A percentile compares a stretch with the other conserved stretches of the same genome.
phyloP scores from a whole-genome alignment of 164 flowering plant species.

The Saururus chinensis region DNA sequence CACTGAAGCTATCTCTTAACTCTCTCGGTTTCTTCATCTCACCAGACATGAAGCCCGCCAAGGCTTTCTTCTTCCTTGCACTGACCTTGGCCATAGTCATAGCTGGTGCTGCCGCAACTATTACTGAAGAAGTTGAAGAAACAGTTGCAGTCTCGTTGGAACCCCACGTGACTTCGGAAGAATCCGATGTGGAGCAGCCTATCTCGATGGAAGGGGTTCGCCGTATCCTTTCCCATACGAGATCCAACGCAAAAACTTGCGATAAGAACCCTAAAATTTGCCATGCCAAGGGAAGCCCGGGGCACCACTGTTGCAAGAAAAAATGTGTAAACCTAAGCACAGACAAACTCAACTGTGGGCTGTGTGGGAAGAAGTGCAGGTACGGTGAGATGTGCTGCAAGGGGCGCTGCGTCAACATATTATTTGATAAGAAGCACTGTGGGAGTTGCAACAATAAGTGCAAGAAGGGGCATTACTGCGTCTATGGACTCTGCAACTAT shows the following conservation, averaged over 20 bases:
- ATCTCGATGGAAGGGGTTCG: background rate
- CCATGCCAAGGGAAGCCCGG: background rate
- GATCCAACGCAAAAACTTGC: background rate
- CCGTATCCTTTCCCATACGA: background rate
- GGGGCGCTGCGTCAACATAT: background rate
- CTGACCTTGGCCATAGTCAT: background rate
- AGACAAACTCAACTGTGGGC: slow-evolving; percentile 1
- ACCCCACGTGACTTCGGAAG: background rate
- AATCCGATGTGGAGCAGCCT: too few species aligned
- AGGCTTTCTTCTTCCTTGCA: background rate
- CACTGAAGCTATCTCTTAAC: background rate
- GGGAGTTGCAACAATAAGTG: background rate
- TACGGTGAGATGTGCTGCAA: background rate
- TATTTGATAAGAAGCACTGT: background rate
- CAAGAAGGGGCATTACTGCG: background rate
- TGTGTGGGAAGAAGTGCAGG: background rate
- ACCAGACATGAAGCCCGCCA: background rate
- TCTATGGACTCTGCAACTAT: too few species aligned
- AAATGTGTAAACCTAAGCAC: background rate
- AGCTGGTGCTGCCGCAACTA: background rate
- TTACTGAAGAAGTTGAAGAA: background rate
- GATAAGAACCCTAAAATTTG: background rate
- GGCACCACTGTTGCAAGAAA: background rate
- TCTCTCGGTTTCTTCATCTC: background rate
- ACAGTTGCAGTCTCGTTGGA: background rate